Percentiles rank a stretch among this genome's conserved stretches.
These are phyloP conservation scores for Kernera saxatilis DNA, from an alignment of 345 rosid genomes.

Conservation along the genomic window DNA sequence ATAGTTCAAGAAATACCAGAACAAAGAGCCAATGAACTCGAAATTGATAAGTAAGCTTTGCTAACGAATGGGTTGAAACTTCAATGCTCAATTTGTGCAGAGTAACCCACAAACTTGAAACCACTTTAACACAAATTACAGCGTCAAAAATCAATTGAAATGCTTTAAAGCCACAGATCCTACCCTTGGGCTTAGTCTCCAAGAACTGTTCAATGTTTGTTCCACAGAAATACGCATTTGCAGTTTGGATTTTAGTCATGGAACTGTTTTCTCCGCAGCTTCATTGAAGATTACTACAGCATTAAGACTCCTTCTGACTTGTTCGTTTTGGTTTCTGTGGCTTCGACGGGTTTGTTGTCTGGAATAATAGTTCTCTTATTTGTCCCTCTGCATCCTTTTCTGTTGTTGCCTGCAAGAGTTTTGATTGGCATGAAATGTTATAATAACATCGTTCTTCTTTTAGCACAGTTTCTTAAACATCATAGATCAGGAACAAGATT, in stretches of 20 bases:
- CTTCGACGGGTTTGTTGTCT: slow-evolving; percentile 32
- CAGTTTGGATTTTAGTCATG: slow-evolving; percentile 11
- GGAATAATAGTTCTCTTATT: slow-evolving; percentile 64
- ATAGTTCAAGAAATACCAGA: neutral
- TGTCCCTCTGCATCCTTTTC: slow-evolving; percentile 73
- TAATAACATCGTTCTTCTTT: neutral
- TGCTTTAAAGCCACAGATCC: neutral
- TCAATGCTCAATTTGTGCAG: slow-evolving; percentile 13
- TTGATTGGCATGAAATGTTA: neutral
- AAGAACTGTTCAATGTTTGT: slow-evolving; percentile 8
- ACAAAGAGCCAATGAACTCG: too few species aligned
- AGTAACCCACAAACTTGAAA: slow-evolving; percentile 19
- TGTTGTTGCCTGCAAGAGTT: slow-evolving; percentile 66
- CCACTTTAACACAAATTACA: neutral
- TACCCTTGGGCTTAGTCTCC: neutral
- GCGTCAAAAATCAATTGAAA: slow-evolving; percentile 13
- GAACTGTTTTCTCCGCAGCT: neutral
- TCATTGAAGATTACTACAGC: neutral
- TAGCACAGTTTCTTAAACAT: neutral
- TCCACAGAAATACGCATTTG: neutral
- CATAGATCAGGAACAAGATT: neutral
- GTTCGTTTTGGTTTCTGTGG: slow-evolving; percentile 35
- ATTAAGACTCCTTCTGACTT: slow-evolving; percentile 40
- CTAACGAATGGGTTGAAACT: slow-evolving; percentile 18
- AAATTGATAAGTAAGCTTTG: neutral